Evolutionary conservation across 306 rosid species (phyloP).

Genomic region (Dalbergia cultrata): DNA sequence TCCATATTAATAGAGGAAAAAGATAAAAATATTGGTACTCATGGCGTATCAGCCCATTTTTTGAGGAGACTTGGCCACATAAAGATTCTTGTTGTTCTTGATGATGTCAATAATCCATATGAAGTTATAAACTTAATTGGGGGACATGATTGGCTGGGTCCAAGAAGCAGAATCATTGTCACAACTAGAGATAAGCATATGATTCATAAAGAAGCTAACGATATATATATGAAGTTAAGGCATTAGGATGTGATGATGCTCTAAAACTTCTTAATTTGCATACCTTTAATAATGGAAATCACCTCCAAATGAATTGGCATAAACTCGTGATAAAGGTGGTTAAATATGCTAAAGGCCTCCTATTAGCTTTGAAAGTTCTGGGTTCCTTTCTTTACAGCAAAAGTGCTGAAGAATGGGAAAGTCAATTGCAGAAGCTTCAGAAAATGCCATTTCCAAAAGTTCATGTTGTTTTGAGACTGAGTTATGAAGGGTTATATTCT

Average conservation of each 20-base stretch:
- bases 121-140: not conserved
- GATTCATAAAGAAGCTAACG: not conserved
- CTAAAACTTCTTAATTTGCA: not conserved
- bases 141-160: not conserved
- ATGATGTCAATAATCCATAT: not conserved
- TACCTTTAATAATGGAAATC: not conserved
- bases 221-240: not conserved
- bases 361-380: not conserved
- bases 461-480: not conserved
- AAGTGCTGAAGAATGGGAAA: not conserved
- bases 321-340: not conserved
- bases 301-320: not conserved
- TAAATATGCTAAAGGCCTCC: not conserved
- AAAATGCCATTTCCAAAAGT: not conserved
- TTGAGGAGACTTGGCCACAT: not conserved
- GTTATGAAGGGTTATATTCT: not conserved
- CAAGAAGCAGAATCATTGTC: not conserved
- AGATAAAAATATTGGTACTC: not conserved
- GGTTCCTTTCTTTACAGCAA: not conserved
- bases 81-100: not conserved
- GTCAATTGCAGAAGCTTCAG: not conserved
- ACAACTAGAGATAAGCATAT: not conserved
- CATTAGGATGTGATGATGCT: not conserved
- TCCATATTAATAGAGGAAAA: not conserved
- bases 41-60: not conserved